These are phyloP conservation scores for Didymellaceae sp. DNA, from an alignment of 2,329 filamentous ascomycete genomes.

Conservation along the genomic window DNA sequence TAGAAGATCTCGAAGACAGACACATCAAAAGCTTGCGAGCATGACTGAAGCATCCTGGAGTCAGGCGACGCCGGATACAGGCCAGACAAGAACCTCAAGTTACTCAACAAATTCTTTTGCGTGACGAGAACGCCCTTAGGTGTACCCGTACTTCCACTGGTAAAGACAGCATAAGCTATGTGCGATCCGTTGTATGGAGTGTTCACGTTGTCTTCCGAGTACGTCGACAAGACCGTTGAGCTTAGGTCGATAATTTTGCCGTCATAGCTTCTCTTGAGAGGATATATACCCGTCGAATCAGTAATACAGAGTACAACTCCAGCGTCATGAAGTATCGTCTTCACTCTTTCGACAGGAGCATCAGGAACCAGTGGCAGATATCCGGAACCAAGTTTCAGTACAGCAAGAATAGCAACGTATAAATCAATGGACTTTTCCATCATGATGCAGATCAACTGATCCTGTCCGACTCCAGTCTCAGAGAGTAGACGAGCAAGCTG, in stretches of 20 bases:
- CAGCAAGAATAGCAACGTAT: conserved; percentile 76
- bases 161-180: conserved; percentile 80
- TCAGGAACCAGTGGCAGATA: conserved; percentile 81
- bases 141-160: conserved; percentile 79
- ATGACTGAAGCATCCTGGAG: conserved; percentile 77
- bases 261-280: conserved; percentile 12
- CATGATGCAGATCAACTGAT: conserved; percentile 72
- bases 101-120: conserved; percentile 76
- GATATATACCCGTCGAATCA: conserved; percentile 26
- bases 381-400: conserved; percentile 75
- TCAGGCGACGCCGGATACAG: conserved; percentile 66
- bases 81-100: conserved; percentile 69
- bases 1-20: conserved; percentile 93
- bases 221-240: conserved; percentile 35
- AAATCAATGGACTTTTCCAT: conserved; percentile 78
- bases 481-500: conserved; percentile 65
- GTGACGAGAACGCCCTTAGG: conserved; percentile 83
- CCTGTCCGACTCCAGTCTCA: conserved; percentile 54
- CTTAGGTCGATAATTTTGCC: conserved; percentile 39
- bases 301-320: conserved; percentile 58
- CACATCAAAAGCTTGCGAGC: conserved; percentile 83
- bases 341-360: conserved; percentile 68
- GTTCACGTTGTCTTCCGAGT: conserved; percentile 47
- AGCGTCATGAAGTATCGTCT: conserved; percentile 68
- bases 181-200: conserved; percentile 54